These are phyloP conservation scores for Annulohypoxylon moriforme DNA, from an alignment of 495 filamentous ascomycete species.

Conservation along the genomic window DNA sequence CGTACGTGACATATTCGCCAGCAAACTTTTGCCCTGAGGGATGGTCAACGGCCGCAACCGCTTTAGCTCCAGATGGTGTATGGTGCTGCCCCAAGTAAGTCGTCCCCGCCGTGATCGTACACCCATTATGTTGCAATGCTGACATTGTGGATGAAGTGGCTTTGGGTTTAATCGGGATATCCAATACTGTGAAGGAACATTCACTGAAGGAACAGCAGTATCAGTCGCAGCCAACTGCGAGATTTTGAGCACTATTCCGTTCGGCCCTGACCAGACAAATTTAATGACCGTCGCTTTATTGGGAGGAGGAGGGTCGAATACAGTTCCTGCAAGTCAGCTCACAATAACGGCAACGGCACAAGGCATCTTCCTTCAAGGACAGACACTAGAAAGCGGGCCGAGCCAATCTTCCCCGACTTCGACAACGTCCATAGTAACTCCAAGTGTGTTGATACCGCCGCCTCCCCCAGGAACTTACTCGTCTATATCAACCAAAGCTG, in stretches of 20 bases:
- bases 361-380: slow-evolving; percentile 15
- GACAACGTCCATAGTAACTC: neutral
- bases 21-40: slow-evolving; percentile 6
- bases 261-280: neutral
- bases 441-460: neutral
- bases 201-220: slow-evolving; percentile 10
- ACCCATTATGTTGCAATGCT: neutral
- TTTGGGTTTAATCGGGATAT: neutral
- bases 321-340: neutral
- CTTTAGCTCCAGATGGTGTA: slow-evolving; percentile 6
- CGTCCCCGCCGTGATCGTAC: neutral
- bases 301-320: neutral
- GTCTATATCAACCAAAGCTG: neutral
- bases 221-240: neutral
- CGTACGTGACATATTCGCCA: slow-evolving; percentile 14
- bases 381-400: neutral
- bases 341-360: neutral
- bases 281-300: neutral
- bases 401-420: neutral
- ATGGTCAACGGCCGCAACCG: slow-evolving; percentile 1
- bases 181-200: neutral
- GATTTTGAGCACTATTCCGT: neutral
- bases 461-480: neutral
- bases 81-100: slow-evolving; percentile 24
- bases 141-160: neutral